Evolutionary conservation across 2,329 filamentous ascomycete genomes (phyloP).

Genomic region (Hypoxylon sp.): DNA sequence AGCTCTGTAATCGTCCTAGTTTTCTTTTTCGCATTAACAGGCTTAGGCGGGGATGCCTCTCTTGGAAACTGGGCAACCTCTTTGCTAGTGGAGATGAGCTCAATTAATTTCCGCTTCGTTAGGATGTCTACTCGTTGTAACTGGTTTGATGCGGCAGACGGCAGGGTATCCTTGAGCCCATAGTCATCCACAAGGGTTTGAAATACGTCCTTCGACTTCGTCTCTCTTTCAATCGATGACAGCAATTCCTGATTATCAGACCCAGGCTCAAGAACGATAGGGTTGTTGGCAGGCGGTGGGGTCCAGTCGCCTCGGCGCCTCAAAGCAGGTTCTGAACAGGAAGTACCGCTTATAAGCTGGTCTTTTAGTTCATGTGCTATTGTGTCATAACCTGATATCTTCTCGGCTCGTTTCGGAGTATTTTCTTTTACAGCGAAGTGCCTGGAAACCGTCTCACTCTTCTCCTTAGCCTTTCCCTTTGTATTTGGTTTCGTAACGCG

Average conservation of each 20-base stretch:
- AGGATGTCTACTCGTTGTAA: conserved; percentile 54
- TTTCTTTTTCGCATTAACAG: conserved; percentile 76
- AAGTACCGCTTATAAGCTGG: conserved; percentile 9
- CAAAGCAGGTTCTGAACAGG: conserved; percentile 63
- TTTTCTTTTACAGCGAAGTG: conserved; percentile 46
- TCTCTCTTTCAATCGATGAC: conserved; percentile 47
- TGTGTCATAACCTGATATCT: conserved; percentile 13
- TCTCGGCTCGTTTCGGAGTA: conserved; percentile 28
- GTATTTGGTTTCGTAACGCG: conserved; percentile 37
- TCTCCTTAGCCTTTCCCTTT: conserved; percentile 48
- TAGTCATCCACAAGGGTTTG: conserved; percentile 62
- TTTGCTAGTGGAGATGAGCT: conserved; percentile 61
- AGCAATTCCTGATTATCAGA: conserved; percentile 54
- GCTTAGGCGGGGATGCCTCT: conserved; percentile 59
- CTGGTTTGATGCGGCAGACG: conserved; percentile 19
- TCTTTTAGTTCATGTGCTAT: background rate
- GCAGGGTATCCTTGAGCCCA: conserved; percentile 53
- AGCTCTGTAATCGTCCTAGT: conserved; percentile 82
- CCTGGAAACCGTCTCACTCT: conserved; percentile 52
- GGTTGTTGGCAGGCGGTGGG: conserved; percentile 66
- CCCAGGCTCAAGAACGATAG: conserved; percentile 52
- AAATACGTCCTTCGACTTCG: conserved; percentile 57
- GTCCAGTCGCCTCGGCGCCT: conserved; percentile 77
- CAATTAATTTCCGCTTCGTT: conserved; percentile 71
- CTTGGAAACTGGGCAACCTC: conserved; percentile 45